phyloP scores from a whole-genome alignment of 345 rosid genomes.

The Barbarea vulgaris region DNA sequence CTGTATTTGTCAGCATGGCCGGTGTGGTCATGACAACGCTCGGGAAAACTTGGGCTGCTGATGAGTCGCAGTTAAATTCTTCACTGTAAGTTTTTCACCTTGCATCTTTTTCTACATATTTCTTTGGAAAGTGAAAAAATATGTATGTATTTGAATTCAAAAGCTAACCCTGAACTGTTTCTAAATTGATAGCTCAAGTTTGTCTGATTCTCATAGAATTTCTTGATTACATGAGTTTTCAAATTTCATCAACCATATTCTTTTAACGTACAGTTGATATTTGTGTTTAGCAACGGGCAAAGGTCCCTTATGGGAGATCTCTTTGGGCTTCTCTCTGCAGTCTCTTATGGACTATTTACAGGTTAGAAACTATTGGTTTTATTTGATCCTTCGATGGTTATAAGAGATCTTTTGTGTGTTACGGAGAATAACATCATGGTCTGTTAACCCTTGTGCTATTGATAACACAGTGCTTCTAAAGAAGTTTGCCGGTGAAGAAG shows the following conservation, averaged over 20 bases:
- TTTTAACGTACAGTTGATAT: constrained; percentile 55
- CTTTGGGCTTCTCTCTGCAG: constrained; percentile 94
- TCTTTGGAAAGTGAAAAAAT: background rate
- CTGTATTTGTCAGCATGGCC: constrained; percentile 90
- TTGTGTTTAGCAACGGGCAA: constrained; percentile 77
- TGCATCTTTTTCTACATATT: constrained; percentile 4
- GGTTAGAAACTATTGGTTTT: constrained; percentile 41
- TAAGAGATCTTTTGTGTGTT: background rate
- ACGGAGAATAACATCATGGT: constrained; percentile 2
- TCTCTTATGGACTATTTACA: constrained; percentile 93
- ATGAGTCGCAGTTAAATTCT: constrained; percentile 63
- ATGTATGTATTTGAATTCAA: background rate
- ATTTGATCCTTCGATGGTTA: background rate
- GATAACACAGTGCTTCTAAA: constrained; percentile 82
- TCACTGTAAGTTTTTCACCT: constrained; percentile 55
- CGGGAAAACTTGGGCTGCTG: constrained; percentile 98
- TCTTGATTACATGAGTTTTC: constrained; percentile 27
- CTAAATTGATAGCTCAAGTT: constrained; percentile 1
- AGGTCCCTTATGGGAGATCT: constrained; percentile 93
- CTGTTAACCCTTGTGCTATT: constrained; percentile 3
- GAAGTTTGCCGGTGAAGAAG: constrained; percentile 96
- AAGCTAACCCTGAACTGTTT: constrained; percentile 7
- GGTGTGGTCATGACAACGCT: constrained; percentile 98
- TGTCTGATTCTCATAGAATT: constrained; percentile 17
- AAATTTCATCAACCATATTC: constrained; percentile 35